Conservation (phyloP, 1,284 basidiomycete genomes). For the Malassezia yamatoensis region DNA sequence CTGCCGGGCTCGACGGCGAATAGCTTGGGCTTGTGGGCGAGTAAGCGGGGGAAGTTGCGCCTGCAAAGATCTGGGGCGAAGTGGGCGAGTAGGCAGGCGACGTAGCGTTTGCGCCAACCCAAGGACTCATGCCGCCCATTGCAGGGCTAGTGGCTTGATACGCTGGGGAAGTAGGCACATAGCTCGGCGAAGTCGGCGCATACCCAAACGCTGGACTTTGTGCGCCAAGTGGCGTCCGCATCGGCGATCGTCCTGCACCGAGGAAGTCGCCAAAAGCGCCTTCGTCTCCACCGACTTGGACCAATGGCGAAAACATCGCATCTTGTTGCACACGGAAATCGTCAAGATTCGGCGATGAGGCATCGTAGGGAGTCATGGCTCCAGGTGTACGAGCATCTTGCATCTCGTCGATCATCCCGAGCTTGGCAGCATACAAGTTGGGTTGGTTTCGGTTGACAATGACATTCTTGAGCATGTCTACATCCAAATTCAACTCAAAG, state of each 20-base stretch:
- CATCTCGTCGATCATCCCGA: conserved; percentile 20
- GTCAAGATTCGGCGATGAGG: conserved; percentile 61
- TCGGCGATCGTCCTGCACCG: conserved; percentile 69
- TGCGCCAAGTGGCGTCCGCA: conserved; percentile 44
- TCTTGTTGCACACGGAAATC: conserved; percentile 62
- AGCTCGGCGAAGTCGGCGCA: conserved; percentile 41
- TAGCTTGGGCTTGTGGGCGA: conserved; percentile 54
- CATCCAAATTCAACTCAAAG: conserved; percentile 90
- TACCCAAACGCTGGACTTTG: conserved; percentile 41
- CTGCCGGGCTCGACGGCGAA: conserved; percentile 30
- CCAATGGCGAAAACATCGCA: conserved; percentile 86
- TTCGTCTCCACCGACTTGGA: conserved; percentile 70
- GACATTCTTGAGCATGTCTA: conserved; percentile 97
- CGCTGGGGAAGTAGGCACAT: conserved; percentile 33
- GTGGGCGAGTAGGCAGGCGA: conserved; percentile 53
- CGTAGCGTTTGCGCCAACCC: conserved; percentile 52
- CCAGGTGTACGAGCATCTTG: conserved; percentile 39
- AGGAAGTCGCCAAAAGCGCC: conserved; percentile 60
- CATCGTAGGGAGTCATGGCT: conserved; percentile 52
- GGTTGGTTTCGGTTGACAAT: conserved; percentile 92
- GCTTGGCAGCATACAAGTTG: conserved; percentile 50
- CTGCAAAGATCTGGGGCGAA: conserved; percentile 56
- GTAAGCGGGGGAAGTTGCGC: conserved; percentile 21
- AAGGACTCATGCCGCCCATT: conserved; percentile 54
- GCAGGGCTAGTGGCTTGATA: conserved; percentile 42